Evolutionary conservation across 768 basidiomycete genomes (phyloP).

Genomic region (Boletellus sp.): DNA sequence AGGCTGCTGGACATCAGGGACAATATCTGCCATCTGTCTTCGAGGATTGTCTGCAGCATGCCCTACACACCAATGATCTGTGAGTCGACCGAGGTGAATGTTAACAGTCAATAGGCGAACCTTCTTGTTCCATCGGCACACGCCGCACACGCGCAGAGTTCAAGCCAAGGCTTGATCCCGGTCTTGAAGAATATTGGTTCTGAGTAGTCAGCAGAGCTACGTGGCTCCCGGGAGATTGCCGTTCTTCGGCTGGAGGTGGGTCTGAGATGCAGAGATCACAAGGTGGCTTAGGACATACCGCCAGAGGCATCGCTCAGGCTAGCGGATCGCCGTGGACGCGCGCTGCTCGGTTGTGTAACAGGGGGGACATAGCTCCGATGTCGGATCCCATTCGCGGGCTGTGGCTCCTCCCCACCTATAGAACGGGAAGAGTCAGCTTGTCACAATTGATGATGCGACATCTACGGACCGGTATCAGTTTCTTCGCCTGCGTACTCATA

Average conservation of each 20-base stretch:
- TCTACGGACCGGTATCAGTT: conserved; percentile 37
- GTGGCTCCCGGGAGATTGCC: conserved; percentile 20
- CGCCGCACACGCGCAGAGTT: conserved; percentile 37
- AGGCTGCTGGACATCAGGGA: conserved; percentile 25
- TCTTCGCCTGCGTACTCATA: conserved; percentile 34
- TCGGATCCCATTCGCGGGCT: conserved; percentile 24
- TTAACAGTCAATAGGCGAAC: conserved; percentile 20
- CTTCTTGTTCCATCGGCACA: conserved; percentile 45
- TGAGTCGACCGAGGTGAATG: conserved; percentile 6
- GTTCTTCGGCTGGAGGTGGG: conserved; percentile 26
- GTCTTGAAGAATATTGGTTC: conserved; percentile 32
- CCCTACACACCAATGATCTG: conserved; percentile 14
- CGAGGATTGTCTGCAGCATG: conserved; percentile 25
- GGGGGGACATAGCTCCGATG: conserved; percentile 27
- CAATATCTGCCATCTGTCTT: conserved; percentile 10
- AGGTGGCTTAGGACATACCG: conserved; percentile 22
- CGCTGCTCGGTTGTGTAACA: conserved; percentile 37
- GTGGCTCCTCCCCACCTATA: conserved; percentile 31
- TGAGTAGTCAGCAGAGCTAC: conserved; percentile 17
- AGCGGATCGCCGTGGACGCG: conserved; percentile 70
- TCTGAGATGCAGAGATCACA: conserved; percentile 26
- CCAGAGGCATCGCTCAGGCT: conserved; percentile 64
- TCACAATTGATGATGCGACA: conserved; percentile 6
- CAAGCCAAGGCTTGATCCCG: conserved; percentile 44
- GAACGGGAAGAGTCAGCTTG: conserved; percentile 20